Evolutionary conservation across 2,329 filamentous ascomycete species (phyloP).

Genomic region (Neocatenulostroma microsporum): DNA sequence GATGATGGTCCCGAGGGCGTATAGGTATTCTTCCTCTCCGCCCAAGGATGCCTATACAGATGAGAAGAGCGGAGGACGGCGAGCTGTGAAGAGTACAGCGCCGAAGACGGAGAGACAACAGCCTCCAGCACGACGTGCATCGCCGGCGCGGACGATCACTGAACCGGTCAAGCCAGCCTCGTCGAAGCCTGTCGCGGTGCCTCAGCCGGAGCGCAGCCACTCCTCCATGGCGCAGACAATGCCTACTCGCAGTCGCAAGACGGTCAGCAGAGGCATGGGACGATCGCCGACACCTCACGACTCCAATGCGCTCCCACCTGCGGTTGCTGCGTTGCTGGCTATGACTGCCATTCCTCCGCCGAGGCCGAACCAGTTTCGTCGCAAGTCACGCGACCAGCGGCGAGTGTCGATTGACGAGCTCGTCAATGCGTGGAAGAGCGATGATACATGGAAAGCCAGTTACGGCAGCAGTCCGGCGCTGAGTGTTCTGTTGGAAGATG

Average conservation of each 20-base stretch:
- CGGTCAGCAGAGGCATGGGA: constrained; percentile 13
- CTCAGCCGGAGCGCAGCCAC: constrained; percentile 10
- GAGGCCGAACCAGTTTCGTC: constrained; percentile 31
- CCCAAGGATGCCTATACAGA: constrained; percentile 13
- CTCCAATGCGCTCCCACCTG: constrained; percentile 43
- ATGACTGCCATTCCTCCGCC: constrained; percentile 53
- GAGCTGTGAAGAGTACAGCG: constrained; percentile 5
- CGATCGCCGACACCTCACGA: constrained; percentile 27
- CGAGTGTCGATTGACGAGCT: constrained; percentile 50
- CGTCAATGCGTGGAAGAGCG: constrained; percentile 48
- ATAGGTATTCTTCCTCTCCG: constrained; percentile 34
- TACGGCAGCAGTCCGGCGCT: constrained; percentile 32
- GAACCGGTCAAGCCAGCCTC: constrained; percentile 10
- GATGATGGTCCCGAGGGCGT: constrained; percentile 43
- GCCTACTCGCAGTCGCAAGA: constrained; percentile 13
- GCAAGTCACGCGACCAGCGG: constrained; percentile 33
- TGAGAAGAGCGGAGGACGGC: constrained; percentile 13
- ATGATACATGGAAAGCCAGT: constrained; percentile 29
- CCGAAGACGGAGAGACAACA: neutral
- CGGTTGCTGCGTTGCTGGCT: constrained; percentile 51
- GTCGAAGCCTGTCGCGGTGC: constrained; percentile 17
- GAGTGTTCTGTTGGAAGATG: constrained; percentile 49
- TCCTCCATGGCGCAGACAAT: constrained; percentile 17
- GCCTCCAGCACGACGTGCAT: constrained; percentile 1
- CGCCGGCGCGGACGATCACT: constrained; percentile 6